Conservation (phyloP, 176 grass and related monocot species). For the Tuctoria greenei region DNA sequence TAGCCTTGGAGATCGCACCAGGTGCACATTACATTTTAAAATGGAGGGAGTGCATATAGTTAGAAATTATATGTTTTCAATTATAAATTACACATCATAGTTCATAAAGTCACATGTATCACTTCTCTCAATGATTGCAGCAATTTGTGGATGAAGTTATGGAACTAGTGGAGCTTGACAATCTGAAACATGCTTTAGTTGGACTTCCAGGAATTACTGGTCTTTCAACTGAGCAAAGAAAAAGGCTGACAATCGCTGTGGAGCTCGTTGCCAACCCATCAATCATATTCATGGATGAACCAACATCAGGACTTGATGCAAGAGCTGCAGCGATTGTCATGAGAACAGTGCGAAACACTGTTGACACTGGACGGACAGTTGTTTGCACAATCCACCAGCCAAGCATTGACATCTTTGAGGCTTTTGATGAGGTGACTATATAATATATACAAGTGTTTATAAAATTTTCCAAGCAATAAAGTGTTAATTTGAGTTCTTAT, state of each 20-base stretch:
- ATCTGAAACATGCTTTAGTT: conserved; percentile 84
- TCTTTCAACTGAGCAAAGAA: conserved; percentile 92
- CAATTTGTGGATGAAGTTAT: conserved; percentile 99
- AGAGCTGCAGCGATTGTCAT: conserved; percentile 98
- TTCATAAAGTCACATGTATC: conserved; percentile 10
- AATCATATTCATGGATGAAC: conserved; percentile 99
- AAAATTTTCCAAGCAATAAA: conserved; percentile 7
- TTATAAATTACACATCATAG: neutral
- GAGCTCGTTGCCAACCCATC: conserved; percentile 97
- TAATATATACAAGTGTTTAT: conserved; percentile 13
- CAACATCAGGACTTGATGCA: conserved; percentile 98
- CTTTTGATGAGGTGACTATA: conserved; percentile 83
- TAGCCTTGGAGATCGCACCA: neutral
- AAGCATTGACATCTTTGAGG: conserved; percentile 98
- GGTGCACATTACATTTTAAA: neutral
- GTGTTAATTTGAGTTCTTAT: neutral
- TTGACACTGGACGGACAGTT: conserved; percentile 92
- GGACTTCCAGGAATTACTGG: conserved; percentile 91
- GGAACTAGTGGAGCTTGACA: conserved; percentile 84
- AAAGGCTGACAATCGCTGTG: conserved; percentile 95
- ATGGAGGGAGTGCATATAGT: neutral
- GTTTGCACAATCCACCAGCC: conserved; percentile 99
- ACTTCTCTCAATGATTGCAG: conserved; percentile 44
- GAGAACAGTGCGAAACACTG: conserved; percentile 98
- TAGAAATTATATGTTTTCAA: neutral